phyloP scores from a whole-genome alignment of 805 yeast species.

The Monosporozyma servazzii region DNA sequence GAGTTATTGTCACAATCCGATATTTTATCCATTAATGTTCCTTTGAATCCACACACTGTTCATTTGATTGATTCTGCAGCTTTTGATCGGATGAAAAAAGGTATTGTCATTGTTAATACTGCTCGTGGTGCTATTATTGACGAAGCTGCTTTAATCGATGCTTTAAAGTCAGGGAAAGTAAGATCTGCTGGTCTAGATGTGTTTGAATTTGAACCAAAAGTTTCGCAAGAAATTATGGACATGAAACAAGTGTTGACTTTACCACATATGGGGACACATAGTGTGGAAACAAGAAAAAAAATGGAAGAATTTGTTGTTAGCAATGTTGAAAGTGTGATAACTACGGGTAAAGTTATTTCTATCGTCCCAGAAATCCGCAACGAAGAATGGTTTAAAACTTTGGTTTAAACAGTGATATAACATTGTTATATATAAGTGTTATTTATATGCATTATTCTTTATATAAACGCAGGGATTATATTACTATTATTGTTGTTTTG shows the following conservation, averaged over 20 bases:
- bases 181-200: conserved; percentile 68
- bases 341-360: conserved; percentile 59
- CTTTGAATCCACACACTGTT: conserved; percentile 61
- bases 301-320: conserved; percentile 76
- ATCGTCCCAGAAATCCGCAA: conserved; percentile 71
- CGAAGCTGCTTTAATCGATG: conserved; percentile 47
- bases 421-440: background rate
- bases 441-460: background rate
- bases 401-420: background rate
- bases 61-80: conserved; percentile 58
- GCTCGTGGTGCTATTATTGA: conserved; percentile 83
- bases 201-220: conserved; percentile 65
- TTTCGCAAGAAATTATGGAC: conserved; percentile 49
- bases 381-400: conserved; percentile 21
- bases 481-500: background rate
- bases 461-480: no score
- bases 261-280: conserved; percentile 86
- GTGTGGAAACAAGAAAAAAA: conserved; percentile 59
- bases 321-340: conserved; percentile 51
- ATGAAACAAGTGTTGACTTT: conserved; percentile 64
- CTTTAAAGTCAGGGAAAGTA: conserved; percentile 54
- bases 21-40: conserved; percentile 65
- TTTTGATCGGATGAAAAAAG: conserved; percentile 64
- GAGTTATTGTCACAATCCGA: conserved; percentile 57
- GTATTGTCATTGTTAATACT: conserved; percentile 68